Base-by-base conservation (phyloP, 139 green algal genomes). In the Eudorina sp. region DNA sequence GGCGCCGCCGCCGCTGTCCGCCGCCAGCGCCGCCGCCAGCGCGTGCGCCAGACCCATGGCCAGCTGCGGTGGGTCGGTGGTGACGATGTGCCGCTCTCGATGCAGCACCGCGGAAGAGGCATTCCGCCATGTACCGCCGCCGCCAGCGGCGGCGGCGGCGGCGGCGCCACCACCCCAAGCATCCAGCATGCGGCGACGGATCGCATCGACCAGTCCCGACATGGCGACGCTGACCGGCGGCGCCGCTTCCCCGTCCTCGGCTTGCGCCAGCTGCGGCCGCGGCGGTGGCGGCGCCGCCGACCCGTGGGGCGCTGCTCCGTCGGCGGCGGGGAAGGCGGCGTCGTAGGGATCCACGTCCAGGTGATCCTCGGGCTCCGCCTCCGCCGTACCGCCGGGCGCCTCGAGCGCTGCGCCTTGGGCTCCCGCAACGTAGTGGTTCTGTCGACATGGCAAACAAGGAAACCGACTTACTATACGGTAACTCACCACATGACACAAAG, bases 211-310 rank as follows among this genome's bases (percentile, higher is more conserved):
- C n/a, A 86, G 60, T 29, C 80, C 80, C n/a, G n/a, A n/a, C 3
- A 85, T 45, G 11, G 79, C 79, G 7, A 85, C 41, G 53, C 79
- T 85, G 58, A 64, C 79, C 5, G 79, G 79, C 27, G 58, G 79
- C 4, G 27, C 2, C 29, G 1, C 40, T 11, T 72, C 51, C n/a
- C n/a, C n/a, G 25, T 62, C 77, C 16, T n/a, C 73, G 23, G 27
- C 73, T 25, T 45, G 23, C 43, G n/a, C 4, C 31, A 45, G 4
- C 36, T 31, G 66, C 31, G n/a, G 66, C 66, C 4, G 66, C 31
- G 31, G 16, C 66, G 66, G 3, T 34, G 66, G 3, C 66, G 31
- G 3, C 66, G 27, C 31, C 64, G 64, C 55, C 55, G 51, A 25
- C 51, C 51, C 13, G 51, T 25, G 51, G 51, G 51, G 13, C 51